phyloP scores from a whole-genome alignment of 1,284 basidiomycete genomes.

The Trichosporon coremiiforme region DNA sequence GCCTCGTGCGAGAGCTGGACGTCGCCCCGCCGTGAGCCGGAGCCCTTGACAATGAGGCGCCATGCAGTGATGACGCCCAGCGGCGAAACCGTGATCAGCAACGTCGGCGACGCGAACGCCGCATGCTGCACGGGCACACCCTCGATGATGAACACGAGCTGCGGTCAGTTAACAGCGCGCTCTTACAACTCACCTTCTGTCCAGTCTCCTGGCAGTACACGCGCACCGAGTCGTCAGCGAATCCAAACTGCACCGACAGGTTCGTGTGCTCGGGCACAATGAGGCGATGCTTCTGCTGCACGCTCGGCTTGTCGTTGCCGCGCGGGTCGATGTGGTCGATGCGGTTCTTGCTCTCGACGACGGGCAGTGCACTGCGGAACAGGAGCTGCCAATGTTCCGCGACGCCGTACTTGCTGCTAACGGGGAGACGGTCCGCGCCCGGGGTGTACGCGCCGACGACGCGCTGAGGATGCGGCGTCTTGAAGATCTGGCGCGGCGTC shows the following conservation, averaged over 20 bases:
- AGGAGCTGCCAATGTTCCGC: slow-evolving; percentile 63
- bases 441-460: slow-evolving; percentile 56
- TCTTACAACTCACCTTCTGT: slow-evolving; percentile 24
- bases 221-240: slow-evolving; percentile 46
- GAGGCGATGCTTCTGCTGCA: slow-evolving; percentile 40
- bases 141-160: slow-evolving; percentile 76
- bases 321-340: slow-evolving; percentile 61
- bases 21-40: slow-evolving; percentile 42
- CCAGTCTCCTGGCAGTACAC: slow-evolving; percentile 53
- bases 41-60: slow-evolving; percentile 60
- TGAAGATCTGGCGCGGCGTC: slow-evolving; percentile 86
- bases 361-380: slow-evolving; percentile 51
- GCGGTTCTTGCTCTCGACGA: slow-evolving; percentile 59
- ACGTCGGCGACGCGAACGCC: slow-evolving; percentile 70
- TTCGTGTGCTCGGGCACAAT: slow-evolving; percentile 31
- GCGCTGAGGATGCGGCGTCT: slow-evolving; percentile 73
- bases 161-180: slow-evolving; percentile 36
- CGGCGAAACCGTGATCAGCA: slow-evolving; percentile 74
- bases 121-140: slow-evolving; percentile 72
- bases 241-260: slow-evolving; percentile 52
- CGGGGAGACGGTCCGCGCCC: slow-evolving; percentile 68
- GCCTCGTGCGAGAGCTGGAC: slow-evolving; percentile 62
- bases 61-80: slow-evolving; percentile 78
- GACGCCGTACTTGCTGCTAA: slow-evolving; percentile 71
- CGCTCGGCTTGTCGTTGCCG: slow-evolving; percentile 33